Evolutionary conservation across 345 rosid species (phyloP).

Genomic region (Hibiscus mutabilis): DNA sequence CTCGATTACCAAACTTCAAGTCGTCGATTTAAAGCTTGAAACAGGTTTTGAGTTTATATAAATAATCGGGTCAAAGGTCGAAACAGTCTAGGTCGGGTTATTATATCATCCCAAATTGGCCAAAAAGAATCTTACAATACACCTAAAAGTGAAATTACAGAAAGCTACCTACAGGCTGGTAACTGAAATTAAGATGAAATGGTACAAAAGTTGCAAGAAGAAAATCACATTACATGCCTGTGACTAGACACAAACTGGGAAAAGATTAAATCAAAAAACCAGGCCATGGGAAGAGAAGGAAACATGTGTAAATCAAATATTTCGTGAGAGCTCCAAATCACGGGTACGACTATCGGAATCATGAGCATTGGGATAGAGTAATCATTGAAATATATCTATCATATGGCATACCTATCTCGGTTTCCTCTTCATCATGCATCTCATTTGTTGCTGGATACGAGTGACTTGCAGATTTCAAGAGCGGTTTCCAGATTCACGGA

Average conservation of each 20-base stretch:
- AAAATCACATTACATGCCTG: no score
- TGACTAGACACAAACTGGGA: no score
- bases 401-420: neutral
- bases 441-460: neutral
- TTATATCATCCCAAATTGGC: neutral
- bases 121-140: neutral
- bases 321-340: neutral
- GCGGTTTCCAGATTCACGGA: neutral
- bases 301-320: neutral
- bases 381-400: neutral
- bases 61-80: no score
- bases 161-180: no score
- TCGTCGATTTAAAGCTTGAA: no score
- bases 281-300: neutral
- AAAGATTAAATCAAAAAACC: no score
- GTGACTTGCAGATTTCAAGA: constrained; percentile 4
- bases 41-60: no score
- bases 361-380: neutral
- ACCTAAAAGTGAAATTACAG: neutral
- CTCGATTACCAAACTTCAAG: no score
- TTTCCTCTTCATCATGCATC: neutral
- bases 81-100: no score
- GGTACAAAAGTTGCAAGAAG: no score
- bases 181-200: no score
- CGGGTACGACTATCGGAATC: neutral